Percentiles rank a stretch among this genome's conserved stretches.
These are phyloP conservation scores for Skeletonema menzelii DNA, from an alignment of 108 stramenopile genomes.

Conservation along the genomic window DNA sequence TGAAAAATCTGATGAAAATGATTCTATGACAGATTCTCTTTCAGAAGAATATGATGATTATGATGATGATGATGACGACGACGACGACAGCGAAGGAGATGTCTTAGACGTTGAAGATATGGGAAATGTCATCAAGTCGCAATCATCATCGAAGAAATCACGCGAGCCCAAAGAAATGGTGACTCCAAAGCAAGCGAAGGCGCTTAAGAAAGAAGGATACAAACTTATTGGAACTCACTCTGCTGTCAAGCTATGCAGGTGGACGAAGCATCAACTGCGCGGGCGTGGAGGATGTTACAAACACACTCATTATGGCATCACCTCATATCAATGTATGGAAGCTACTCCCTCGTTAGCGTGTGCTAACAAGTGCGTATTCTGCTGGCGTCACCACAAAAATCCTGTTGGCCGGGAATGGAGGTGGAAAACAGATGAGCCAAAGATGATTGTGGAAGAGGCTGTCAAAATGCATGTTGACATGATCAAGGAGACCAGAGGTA, in stretches of 20 bases:
- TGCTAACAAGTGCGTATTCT: conserved; percentile 98
- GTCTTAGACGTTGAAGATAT: conserved; percentile 93
- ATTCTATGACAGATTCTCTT: conserved; percentile 21
- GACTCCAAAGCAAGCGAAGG: conserved; percentile 86
- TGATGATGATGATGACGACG: conserved; percentile 56
- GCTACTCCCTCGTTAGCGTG: conserved; percentile 94
- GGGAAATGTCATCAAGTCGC: conserved; percentile 64
- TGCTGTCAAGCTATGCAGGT: conserved; percentile 97
- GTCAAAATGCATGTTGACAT: conserved; percentile 76
- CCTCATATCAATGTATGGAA: conserved; percentile 97
- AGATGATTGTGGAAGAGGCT: conserved; percentile 88
- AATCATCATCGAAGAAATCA: conserved; percentile 19
- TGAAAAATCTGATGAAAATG: conserved; percentile 50
- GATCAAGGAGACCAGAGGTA: conserved; percentile 94
- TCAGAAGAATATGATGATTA: conserved; percentile 35
- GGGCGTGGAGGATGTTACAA: conserved; percentile 97
- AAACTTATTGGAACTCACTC: conserved; percentile 94
- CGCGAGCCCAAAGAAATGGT: conserved; percentile 86
- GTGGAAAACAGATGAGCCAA: conserved; percentile 95
- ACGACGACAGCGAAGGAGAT: conserved; percentile 53
- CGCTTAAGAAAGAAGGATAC: conserved; percentile 96
- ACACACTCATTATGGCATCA: conserved; percentile 97
- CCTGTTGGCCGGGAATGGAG: conserved; percentile 97
- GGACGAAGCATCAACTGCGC: conserved; percentile 97
- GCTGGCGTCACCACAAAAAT: conserved; percentile 99